Base-by-base conservation (phyloP, 208 protist species). In the Vickermania spadyakhi region DNA sequence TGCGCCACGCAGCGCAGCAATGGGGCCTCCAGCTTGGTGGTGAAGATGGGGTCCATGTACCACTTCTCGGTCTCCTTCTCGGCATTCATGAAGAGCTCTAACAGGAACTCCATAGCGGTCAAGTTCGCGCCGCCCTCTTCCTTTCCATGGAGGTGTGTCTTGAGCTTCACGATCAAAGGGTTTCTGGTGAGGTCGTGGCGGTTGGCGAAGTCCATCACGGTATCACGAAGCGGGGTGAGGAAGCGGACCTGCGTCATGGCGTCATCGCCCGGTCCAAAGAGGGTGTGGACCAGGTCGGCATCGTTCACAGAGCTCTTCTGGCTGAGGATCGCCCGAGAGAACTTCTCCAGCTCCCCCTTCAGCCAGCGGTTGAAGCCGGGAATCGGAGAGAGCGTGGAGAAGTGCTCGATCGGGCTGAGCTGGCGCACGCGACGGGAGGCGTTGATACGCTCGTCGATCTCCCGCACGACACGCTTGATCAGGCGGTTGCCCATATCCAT, bases 381-480 rank as follows among this genome's bases (percentile, higher is more conserved):
- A 63, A 94, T 87, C 2, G 88, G 88, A 7, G 81, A 90, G 28
- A 94, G 70, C 4, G 88, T 94, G 58, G 68, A 77, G 64, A 91
- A 94, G 22, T 66, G 77, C 28, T 62, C 62, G 49, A 94, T 92
- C 0, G 71, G 60, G 4, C 60, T 71, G 14, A 78, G 63, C 31
- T 62, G 45, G 49, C 56, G 62, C 28, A 58, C 62, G 23, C 61
- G 59, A 7, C 79, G 78, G 21, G 62, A 59, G 13, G 72, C 68
- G 66, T 90, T 90, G 54, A 90, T 76, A 42, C 73, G 76, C 42
- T 70, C 72, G 60, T 90, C 71, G 30, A 91, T 70, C 55, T 89
- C 84, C 27, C 75, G 68, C 66, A 92, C 88, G 1, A 94, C 88
- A 25, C 81, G 78, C 70, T 92, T 94, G 68, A 94, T 94, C 55